Base-by-base conservation (phyloP, 2,329 filamentous ascomycete genomes). In the Orbilia brochopaga region DNA sequence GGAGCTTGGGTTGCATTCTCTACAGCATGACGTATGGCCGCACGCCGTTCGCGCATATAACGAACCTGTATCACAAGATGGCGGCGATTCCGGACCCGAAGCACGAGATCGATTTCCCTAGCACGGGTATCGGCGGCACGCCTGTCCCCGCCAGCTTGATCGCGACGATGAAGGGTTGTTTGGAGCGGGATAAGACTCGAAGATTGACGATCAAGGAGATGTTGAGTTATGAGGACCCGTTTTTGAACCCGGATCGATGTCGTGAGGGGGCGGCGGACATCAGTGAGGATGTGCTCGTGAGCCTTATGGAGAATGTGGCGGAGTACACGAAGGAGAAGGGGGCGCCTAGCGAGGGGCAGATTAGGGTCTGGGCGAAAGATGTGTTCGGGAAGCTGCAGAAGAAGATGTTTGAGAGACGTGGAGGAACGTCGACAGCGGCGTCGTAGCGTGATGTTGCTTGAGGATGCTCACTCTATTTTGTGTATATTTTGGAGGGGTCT, bases 11-110 rank as follows among this genome's bases (percentile, higher is more conserved):
- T 17, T 99, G 94, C 78, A 97, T 99, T 73, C 83, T 99, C 13
- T 99, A 96, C 81, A 93, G 97, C 79, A 95, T 99, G 90, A 90
- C 93, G 0, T 99, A 99, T 78, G 94, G 94, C n/a, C 85, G 89
- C n/a, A 90, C 91, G 2, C 94, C 94, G 0, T 99, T 99, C 78
- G 92, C 89, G 13, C 92, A 97, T 78, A 95, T 99, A 75, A 83
- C 86, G 67, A 94, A 93, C 80, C 90, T 88, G 77, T 90, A 96
- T 82, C 87, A 90, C 40, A 88, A 91, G 21, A 94, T 95, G 78
- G 88, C 91, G 79, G 90, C 90, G 69, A 94, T 95, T 78, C 90
- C 92, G 75, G 90, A 93, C 79, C 90, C 87, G 79, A 84, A 87
- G 63, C 87, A 92, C 79, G 79, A 80, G 4, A 90, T 95, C 77